Evolutionary conservation across 1,139 yeast species (phyloP), one percentile per base, ranked within the genome.

Genomic region (Kodamaea anthophila): DNA sequence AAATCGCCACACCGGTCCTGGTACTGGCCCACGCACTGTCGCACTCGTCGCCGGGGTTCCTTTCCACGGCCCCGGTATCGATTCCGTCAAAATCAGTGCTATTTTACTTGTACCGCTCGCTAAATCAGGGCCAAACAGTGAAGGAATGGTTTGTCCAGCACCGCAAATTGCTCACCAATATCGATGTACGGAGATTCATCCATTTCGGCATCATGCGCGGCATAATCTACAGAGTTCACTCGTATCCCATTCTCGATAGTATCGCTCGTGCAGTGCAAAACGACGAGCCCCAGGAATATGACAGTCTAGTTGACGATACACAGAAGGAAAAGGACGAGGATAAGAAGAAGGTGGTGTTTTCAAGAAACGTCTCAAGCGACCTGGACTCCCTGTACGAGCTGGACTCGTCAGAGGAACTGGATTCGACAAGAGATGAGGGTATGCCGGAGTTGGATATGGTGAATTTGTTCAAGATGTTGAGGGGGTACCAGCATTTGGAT

Each of bases 141-240:
- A 74, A 77, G 40, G 87, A 82, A 23, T 93, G 98, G 97, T 84
- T 76, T 49, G 34, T 55, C 2, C 66, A 75, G 38, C 82, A 93
- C 47, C 67, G 65, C 23, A 70, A 72, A 28, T 56, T 63, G 6
- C 57, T 93, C 18, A 58, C 46, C 12, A 72, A 75, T 42, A 74
- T 93, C 23, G 98, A 93, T 52, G 65, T 91, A 3, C 64, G 97
- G 37, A 60, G 95, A 29, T 85, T 93, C 46, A 65, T 91, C 10
- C 77, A 87, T 16, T 93, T 88, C 62, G 99, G 98, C 0, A 70
- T 86, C 3, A 62, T 86, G 21, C 72, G 86, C 39, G 87, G 94
- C 1, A 52, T 93, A 5, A 79, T 93, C 11, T 87, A 87, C 51
- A 59, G 97, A 30, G 84, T 87, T 1, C 72, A 83, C 37, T 65